Conservation (phyloP, 176 grass and related monocot species). For the Carex myosuroides region DNA sequence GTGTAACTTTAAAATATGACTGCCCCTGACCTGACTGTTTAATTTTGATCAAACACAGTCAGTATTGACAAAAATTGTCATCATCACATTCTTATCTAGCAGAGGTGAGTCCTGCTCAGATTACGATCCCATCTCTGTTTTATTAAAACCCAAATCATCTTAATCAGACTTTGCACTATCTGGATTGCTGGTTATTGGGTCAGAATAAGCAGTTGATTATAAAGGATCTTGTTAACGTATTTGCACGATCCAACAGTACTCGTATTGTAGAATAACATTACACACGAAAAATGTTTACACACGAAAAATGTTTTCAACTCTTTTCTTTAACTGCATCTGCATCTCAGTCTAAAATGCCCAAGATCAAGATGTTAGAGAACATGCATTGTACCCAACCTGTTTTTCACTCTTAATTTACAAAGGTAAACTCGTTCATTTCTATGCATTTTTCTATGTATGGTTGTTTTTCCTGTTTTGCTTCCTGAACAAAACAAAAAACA, state of each 20-base stretch:
- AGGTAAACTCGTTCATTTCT: background rate
- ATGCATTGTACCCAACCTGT: background rate
- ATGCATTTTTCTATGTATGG: background rate
- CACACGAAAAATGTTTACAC: background rate
- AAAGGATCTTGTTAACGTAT: background rate
- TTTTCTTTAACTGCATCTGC: background rate
- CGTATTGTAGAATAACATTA: background rate
- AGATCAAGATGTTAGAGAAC: background rate
- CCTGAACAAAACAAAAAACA: background rate
- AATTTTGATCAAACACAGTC: background rate
- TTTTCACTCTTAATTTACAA: background rate
- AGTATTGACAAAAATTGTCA: background rate
- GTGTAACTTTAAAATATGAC: too few relatives aligned
- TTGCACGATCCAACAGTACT: background rate
- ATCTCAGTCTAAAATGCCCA: background rate
- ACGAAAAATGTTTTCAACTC: background rate
- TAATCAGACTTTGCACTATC: background rate
- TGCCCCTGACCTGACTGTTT: background rate
- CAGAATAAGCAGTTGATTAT: background rate
- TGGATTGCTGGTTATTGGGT: background rate
- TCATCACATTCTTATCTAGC: background rate
- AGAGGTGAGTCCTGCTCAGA: background rate
- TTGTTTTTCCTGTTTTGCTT: background rate
- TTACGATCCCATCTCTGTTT: background rate
- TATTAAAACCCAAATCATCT: background rate